These are phyloP conservation scores for Ascomycota sp. DNA, from an alignment of 2,329 filamentous ascomycete genomes.

Conservation along the genomic window DNA sequence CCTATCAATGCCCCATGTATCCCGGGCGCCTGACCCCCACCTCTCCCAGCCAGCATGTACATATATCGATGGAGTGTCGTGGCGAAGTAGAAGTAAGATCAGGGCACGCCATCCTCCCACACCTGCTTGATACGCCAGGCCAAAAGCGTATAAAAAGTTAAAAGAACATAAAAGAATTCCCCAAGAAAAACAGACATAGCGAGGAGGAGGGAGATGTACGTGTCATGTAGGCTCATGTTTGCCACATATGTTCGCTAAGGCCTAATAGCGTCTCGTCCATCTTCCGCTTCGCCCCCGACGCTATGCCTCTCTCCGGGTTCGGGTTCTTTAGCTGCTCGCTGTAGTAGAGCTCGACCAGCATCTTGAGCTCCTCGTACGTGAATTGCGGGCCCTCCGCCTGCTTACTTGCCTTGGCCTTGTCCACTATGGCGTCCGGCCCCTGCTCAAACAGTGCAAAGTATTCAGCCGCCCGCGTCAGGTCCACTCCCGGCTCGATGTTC, in stretches of 20 bases:
- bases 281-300: constrained; percentile 40
- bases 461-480: constrained; percentile 36
- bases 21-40: too few relatives aligned
- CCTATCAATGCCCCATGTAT: too few relatives aligned
- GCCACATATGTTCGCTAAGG: constrained; percentile 31
- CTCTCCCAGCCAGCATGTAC: too few relatives aligned
- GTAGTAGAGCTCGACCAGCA: constrained; percentile 42
- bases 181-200: too few relatives aligned
- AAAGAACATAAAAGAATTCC: too few relatives aligned
- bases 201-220: too few relatives aligned
- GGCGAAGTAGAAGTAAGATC: too few relatives aligned
- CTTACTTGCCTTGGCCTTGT: constrained; percentile 30
- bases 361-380: constrained; percentile 43
- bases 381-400: constrained; percentile 18
- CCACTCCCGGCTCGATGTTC: constrained; percentile 57
- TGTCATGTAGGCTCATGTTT: too few relatives aligned
- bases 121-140: too few relatives aligned
- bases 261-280: constrained; percentile 48
- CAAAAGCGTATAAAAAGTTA: too few relatives aligned
- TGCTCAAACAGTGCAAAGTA: constrained; percentile 48
- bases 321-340: constrained; percentile 42
- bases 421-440: constrained; percentile 42
- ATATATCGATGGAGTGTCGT: too few relatives aligned
- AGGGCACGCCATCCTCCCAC: too few relatives aligned
- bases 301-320: constrained; percentile 44